Evolutionary conservation across 2,329 filamentous ascomycete genomes (phyloP).

Genomic region (Xylaria sp.): DNA sequence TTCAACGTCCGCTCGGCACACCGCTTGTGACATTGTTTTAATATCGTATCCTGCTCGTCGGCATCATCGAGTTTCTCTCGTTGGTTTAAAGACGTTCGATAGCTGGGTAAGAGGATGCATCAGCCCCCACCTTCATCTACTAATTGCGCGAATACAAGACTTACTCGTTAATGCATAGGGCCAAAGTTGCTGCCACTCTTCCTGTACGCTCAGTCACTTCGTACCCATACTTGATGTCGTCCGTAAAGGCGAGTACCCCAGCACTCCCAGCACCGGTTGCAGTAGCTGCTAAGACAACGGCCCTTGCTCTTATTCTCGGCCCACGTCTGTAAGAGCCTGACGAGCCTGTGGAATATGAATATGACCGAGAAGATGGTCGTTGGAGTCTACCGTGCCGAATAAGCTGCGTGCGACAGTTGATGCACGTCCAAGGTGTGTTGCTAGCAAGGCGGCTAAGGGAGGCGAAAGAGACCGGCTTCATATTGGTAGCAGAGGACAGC

Average conservation of each 20-base stretch:
- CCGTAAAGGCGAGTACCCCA: conserved; percentile 65
- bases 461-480: conserved; percentile 57
- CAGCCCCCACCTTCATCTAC: conserved; percentile 18
- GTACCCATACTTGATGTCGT: conserved; percentile 81
- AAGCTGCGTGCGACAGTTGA: conserved; percentile 57
- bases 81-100: conserved; percentile 83
- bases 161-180: conserved; percentile 89
- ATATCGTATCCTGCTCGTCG: conserved; percentile 71
- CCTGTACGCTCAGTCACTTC: conserved; percentile 80
- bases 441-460: conserved; percentile 53
- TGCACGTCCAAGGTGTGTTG: conserved; percentile 60
- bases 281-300: conserved; percentile 60
- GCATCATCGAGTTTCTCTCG: conserved; percentile 71
- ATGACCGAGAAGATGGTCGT: conserved; percentile 41
- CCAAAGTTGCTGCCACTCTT: conserved; percentile 79
- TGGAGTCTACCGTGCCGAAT: conserved; percentile 49
- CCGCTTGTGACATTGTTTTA: conserved; percentile 89
- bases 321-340: conserved; percentile 43
- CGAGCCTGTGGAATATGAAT: conserved; percentile 43
- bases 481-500: conserved; percentile 43
- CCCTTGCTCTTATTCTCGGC: conserved; percentile 40
- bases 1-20: conserved; percentile 88
- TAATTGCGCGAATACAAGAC: conserved; percentile 13
- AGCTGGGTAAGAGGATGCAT: conserved; percentile 64
- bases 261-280: conserved; percentile 62